Evolutionary conservation across 2,329 filamentous ascomycete genomes (phyloP), one percentile per base, ranked within the genome.

Genomic region (Alternaria triticimaculans): DNA sequence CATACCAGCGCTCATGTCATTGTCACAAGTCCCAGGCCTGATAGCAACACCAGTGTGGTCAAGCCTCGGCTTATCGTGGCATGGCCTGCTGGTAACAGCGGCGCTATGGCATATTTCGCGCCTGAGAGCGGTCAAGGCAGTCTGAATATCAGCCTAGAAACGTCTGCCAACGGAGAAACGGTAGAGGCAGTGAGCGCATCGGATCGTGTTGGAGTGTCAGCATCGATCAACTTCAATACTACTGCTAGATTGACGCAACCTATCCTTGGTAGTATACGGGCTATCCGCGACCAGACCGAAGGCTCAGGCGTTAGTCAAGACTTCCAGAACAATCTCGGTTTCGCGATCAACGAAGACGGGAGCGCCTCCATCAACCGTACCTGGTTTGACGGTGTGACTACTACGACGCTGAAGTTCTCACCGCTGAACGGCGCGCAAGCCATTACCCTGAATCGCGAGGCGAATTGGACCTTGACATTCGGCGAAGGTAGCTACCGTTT

Each of bases 11-110:
- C 84, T 6, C 88, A 90, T 67, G 86, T 88, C 0, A 84, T 91
- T 0, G 79, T 90, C 0, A 90, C 88, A 0, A 89, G 83, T 62
- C 88, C 88, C 14, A 75, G 85, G 0, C 70, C 82, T 2, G 81
- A 84, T 15, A 88, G 85, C 60, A 83, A 89, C 67, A 77, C 89
- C 2, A 83, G 80, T 1, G 79, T 87, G 33, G 86, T 89, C 63
- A 81, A 83, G 0, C 88, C 88, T 9, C 82, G 88, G n/a, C 76
- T 91, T 21, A 80, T 89, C 11, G 72, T 80, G 8, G 89, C 88
- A 9, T 91, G 88, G 88, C 88, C 89, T 8, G 87, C 88, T 9
- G 89, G 89, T 2, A 88, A 90, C 69, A 90, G 88, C 56, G 89
- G 89, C 1, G 81, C 86, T 25, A 84, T 84, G 5, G 80, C 84